phyloP scores from a whole-genome alignment of 2,329 filamentous ascomycete genomes.

The Ilyonectria mors-panacis region DNA sequence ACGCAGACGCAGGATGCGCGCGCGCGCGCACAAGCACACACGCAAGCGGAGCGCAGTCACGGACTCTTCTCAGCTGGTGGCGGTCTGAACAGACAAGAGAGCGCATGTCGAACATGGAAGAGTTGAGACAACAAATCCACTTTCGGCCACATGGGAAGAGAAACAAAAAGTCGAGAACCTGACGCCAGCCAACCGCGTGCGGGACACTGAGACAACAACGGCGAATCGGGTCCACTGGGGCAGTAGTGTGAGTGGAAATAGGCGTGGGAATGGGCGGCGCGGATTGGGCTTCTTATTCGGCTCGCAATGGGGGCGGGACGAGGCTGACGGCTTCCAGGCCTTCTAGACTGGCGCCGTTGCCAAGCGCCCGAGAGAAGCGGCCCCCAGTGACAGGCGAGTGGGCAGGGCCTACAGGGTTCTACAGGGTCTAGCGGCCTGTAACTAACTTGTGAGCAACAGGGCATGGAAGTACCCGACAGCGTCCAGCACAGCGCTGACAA shows the following conservation, averaged over 20 bases:
- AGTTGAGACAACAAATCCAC: conserved; percentile 16
- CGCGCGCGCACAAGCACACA: conserved; percentile 7
- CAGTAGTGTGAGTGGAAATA: background rate
- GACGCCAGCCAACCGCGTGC: conserved; percentile 19
- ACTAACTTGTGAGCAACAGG: no score
- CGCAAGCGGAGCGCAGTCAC: conserved; percentile 9
- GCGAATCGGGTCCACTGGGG: conserved; percentile 18
- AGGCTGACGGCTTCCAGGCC: conserved; percentile 32
- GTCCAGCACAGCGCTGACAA: background rate
- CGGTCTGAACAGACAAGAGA: background rate
- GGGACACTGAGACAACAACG: conserved; percentile 23
- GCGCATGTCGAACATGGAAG: conserved; percentile 13
- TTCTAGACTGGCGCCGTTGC: conserved; percentile 24
- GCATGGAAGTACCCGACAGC: background rate
- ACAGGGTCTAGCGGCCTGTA: no score
- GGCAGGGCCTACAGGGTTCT: background rate
- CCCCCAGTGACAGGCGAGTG: background rate
- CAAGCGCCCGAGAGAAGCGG: conserved; percentile 15
- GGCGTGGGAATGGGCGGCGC: background rate
- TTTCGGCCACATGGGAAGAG: conserved; percentile 13
- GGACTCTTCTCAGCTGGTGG: background rate
- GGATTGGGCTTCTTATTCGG: no score
- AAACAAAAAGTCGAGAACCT: conserved; percentile 18
- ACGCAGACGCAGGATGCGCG: conserved; percentile 11
- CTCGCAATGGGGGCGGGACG: conserved; percentile 22